phyloP scores from a whole-genome alignment of 257 asterid species.

The Euphrasia confusa region DNA sequence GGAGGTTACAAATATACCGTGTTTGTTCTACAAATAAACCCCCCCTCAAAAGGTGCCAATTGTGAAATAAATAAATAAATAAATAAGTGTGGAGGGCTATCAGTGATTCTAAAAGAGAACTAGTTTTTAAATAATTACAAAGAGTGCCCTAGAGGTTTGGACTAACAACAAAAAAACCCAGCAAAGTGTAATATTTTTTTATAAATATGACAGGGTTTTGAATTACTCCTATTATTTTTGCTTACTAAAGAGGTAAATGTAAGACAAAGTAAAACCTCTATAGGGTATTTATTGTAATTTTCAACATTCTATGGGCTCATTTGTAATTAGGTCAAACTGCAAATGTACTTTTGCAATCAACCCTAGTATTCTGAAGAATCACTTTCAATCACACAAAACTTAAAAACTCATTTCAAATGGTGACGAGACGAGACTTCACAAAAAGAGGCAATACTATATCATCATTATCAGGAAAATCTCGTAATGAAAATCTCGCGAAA shows the following conservation, averaged over 20 bases:
- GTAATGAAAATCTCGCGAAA: constrained; percentile 1
- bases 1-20: not conserved
- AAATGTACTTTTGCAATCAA: not conserved
- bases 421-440: not conserved
- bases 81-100: not conserved
- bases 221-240: too few relatives aligned
- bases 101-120: not conserved
- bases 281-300: too few relatives aligned
- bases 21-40: not conserved
- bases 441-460: not conserved
- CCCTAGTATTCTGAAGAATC: too few relatives aligned
- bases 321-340: not conserved
- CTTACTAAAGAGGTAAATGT: too few relatives aligned
- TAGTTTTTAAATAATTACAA: too few relatives aligned
- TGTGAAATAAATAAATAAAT: not conserved
- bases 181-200: too few relatives aligned
- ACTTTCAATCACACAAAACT: not conserved
- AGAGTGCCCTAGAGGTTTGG: too few relatives aligned
- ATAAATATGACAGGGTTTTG: too few relatives aligned
- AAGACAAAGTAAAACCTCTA: too few relatives aligned
- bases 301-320: too few relatives aligned
- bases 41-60: not conserved
- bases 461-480: not conserved
- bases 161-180: too few relatives aligned
- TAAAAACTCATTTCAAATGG: not conserved